These are phyloP conservation scores for Talaromyces sp. DNA, from an alignment of 2,329 filamentous ascomycete genomes.

Conservation along the genomic window DNA sequence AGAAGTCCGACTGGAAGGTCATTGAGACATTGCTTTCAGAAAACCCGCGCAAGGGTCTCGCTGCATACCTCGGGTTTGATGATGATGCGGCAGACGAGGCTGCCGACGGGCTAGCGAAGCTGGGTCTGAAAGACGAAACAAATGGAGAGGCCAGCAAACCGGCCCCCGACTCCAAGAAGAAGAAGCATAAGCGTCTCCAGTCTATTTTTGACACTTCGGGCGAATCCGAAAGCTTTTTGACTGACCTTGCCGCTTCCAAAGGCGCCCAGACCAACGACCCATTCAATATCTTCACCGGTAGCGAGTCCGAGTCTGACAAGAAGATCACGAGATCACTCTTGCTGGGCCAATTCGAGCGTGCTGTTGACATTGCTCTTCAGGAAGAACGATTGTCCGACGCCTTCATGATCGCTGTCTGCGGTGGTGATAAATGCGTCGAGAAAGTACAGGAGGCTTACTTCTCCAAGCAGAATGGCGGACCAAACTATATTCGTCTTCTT, in stretches of 20 bases:
- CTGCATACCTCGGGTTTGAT: slow-evolving; percentile 85
- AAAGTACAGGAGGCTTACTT: slow-evolving; percentile 92
- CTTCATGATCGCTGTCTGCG: slow-evolving; percentile 96
- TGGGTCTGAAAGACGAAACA: slow-evolving; percentile 36
- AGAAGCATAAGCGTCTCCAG: slow-evolving; percentile 61
- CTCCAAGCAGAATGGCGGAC: slow-evolving; percentile 71
- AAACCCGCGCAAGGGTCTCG: slow-evolving; percentile 78
- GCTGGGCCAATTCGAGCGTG: slow-evolving; percentile 84
- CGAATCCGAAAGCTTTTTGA: slow-evolving; percentile 80
- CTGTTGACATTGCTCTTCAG: slow-evolving; percentile 80
- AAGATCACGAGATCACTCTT: slow-evolving; percentile 82
- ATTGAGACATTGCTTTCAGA: slow-evolving; percentile 82
- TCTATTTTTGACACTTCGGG: slow-evolving; percentile 73
- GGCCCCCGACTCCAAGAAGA: slow-evolving; percentile 41
- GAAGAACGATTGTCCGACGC: slow-evolving; percentile 91
- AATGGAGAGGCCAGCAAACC: slow-evolving; percentile 46
- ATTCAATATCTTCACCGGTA: slow-evolving; percentile 80
- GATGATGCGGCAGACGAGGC: slow-evolving; percentile 54
- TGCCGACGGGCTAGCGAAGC: slow-evolving; percentile 37
- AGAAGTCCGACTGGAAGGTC: slow-evolving; percentile 94
- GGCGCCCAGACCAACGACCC: slow-evolving; percentile 90
- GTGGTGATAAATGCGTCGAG: slow-evolving; percentile 86
- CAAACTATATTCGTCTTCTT: slow-evolving; percentile 87
- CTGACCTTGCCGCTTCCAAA: slow-evolving; percentile 79
- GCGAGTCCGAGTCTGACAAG: slow-evolving; percentile 79